Conservation (phyloP, 2,329 filamentous ascomycete genomes). For the Myriosclerotinia duriaeana region DNA sequence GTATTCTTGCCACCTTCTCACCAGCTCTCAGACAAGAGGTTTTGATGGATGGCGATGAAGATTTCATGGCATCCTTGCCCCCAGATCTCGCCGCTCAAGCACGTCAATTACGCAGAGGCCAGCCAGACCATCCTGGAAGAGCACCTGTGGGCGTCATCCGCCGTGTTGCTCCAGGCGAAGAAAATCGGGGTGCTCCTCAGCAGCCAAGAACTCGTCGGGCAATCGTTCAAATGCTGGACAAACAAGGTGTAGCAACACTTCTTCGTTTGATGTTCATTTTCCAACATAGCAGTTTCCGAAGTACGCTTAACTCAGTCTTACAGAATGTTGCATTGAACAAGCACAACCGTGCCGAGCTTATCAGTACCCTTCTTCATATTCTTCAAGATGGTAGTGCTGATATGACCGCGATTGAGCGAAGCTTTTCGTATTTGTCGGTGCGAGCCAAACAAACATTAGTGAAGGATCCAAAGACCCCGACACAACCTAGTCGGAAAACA, state of each 20-base stretch:
- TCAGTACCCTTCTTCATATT: slow-evolving; percentile 88
- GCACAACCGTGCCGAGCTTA: slow-evolving; percentile 91
- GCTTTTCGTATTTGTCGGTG: slow-evolving; percentile 88
- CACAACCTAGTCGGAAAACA: slow-evolving; percentile 71
- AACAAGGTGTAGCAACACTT: slow-evolving; percentile 90
- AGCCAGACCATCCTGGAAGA: slow-evolving; percentile 41
- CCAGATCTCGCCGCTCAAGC: slow-evolving; percentile 85
- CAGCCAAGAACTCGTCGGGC: slow-evolving; percentile 71
- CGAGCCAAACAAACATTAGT: slow-evolving; percentile 79
- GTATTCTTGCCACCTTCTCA: slow-evolving; percentile 87
- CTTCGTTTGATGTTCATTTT: slow-evolving; percentile 98
- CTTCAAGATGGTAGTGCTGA: slow-evolving; percentile 94
- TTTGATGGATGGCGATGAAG: slow-evolving; percentile 86
- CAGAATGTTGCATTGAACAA: slow-evolving; percentile 92
- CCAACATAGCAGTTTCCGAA: slow-evolving; percentile 82
- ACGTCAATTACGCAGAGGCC: slow-evolving; percentile 60
- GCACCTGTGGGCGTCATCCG: slow-evolving; percentile 44
- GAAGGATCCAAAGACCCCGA: slow-evolving; percentile 68
- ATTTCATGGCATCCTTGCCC: slow-evolving; percentile 78
- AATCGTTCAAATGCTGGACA: slow-evolving; percentile 95
- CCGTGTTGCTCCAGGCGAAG: slow-evolving; percentile 49
- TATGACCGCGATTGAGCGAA: slow-evolving; percentile 89
- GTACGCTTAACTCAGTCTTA: slow-evolving; percentile 81
- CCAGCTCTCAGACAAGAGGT: slow-evolving; percentile 82
- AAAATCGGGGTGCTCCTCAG: slow-evolving; percentile 33